Base-by-base conservation (phyloP, 371 early-diverging fungal species). In the Catenaria anguillulae region DNA sequence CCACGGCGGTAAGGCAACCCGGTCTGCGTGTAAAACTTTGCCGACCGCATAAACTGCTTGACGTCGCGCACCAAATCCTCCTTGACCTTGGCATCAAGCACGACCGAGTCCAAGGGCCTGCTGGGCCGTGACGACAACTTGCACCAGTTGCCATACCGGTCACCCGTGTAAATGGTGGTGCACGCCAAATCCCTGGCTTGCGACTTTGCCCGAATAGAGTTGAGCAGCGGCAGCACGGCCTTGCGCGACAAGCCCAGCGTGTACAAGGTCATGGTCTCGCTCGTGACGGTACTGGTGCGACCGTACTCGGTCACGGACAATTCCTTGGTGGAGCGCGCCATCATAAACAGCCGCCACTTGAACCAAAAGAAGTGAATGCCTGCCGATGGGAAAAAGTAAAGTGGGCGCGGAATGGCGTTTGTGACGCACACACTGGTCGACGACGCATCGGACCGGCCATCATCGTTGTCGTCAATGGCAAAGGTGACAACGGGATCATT, bases 81-180 rank as follows among this genome's bases (percentile, higher is more conserved):
- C 58, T 81, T 83, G n/a, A 81, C 70, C 52, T 72, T 73, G 2
- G 70, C 71, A 12, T 82, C 79, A 59, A 87, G 76, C 0, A 87
- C 82, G 64, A 87, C 83, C 0, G 82, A 81, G 33, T 70, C 74
- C 12, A 87, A 66, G 2, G 82, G 82, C 60, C 84, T 74, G 31
- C 75, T 75, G 0, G 78, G 78, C 6, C 80, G 68, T 8, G 76
- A 73, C 36, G 77, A 71, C 10, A 76, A 73, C 17, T 72, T 60
- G 17, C 70, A 62, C 86, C 86, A 85, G 33, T 75, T 76, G 13
- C 84, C 84, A 65, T 83, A 84, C 60, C 82, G 79, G 64, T 80
- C 82, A 19, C 82, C 84, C 23, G 81, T 77, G 68, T 79, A 83
- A n/a, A 85, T 79, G 15, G 80, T 76, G 1, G 84, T 85, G 24